Evolutionary conservation across 257 asterid genomes (phyloP), one percentile per base, ranked within the genome.

Genomic region (Plantago ovata): DNA sequence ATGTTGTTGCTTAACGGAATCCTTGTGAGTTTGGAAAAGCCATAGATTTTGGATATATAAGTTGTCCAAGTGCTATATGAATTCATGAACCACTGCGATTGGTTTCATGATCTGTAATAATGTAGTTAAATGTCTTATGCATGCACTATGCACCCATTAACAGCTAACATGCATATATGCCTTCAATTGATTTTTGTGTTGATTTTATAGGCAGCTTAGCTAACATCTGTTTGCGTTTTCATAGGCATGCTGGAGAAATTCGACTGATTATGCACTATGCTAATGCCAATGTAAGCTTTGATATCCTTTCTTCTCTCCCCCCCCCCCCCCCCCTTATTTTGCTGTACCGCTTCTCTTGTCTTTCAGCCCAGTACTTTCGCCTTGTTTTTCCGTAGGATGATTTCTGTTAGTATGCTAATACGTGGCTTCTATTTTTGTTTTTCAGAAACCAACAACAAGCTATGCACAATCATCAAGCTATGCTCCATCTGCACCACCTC

Each of bases 181-280:
- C n/a, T n/a, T n/a, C n/a, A n/a, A n/a, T n/a, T n/a, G n/a, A n/a
- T n/a, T n/a, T n/a, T n/a, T 13, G 39, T 16, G 36, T 39, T 62
- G 39, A 2, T 67, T 44, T 42, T n/a, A 18, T 13, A 39, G 9
- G 23, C 20, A 4, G 36, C 73, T 77, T 13, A 4, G 36, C 73
- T 77, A 55, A 65, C 28, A 13, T 47, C 51, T 51, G 21, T 22
- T 61, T 64, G 60, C 51, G 38, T 44, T 70, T 44, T 4, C 56
- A 33, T 73, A 93, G 99, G 85, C 75, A 89, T 77, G 95, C 95
- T 6, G 99, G 99, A 48, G 95, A 89, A 78, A 76, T 93, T 60
- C 83, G 93, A 52, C 53, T 93, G 65, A 89, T 93, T 68, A 72
- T 93, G 90, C 94, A 89, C 77, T 84, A 77, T 74, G 69, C 94